Conservation (phyloP, 805 yeast species). For the Wickerhamiella azyma region DNA sequence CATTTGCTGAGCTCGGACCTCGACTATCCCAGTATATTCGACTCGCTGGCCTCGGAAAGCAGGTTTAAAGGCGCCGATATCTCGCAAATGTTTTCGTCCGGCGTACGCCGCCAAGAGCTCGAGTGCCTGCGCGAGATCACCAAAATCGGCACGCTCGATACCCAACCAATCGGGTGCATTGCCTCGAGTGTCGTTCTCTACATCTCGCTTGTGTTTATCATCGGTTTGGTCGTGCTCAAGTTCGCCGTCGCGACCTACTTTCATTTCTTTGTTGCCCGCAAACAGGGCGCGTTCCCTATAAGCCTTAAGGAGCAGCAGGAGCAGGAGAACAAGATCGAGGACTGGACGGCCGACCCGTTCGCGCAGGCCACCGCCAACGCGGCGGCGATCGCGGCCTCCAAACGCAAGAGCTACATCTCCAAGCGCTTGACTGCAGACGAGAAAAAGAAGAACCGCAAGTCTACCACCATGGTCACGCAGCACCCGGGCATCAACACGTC, state of each 20-base stretch:
- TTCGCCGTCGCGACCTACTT: conserved; percentile 80
- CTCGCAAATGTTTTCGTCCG: conserved; percentile 53
- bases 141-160: conserved; percentile 80
- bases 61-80: conserved; percentile 66
- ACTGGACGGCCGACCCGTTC: conserved; percentile 64
- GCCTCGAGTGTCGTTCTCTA: conserved; percentile 75
- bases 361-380: conserved; percentile 21
- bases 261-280: conserved; percentile 66
- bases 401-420: conserved; percentile 15
- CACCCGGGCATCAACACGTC: conserved; percentile 22
- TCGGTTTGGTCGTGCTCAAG: conserved; percentile 63
- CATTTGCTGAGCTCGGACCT: conserved; percentile 64
- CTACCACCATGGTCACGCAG: conserved; percentile 25
- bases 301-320: conserved; percentile 44
- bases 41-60: conserved; percentile 41
- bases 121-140: conserved; percentile 73
- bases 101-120: conserved; percentile 57
- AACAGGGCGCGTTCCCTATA: conserved; percentile 64
- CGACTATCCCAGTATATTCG: conserved; percentile 59
- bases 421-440: conserved; percentile 13
- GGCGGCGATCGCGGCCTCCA: conserved; percentile 30
- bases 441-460: conserved; percentile 8
- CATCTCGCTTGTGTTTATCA: conserved; percentile 69
- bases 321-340: conserved; percentile 58
- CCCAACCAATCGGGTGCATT: conserved; percentile 84